Base-by-base conservation (phyloP, 306 rosid genomes). In the Luffa aegyptiaca region DNA sequence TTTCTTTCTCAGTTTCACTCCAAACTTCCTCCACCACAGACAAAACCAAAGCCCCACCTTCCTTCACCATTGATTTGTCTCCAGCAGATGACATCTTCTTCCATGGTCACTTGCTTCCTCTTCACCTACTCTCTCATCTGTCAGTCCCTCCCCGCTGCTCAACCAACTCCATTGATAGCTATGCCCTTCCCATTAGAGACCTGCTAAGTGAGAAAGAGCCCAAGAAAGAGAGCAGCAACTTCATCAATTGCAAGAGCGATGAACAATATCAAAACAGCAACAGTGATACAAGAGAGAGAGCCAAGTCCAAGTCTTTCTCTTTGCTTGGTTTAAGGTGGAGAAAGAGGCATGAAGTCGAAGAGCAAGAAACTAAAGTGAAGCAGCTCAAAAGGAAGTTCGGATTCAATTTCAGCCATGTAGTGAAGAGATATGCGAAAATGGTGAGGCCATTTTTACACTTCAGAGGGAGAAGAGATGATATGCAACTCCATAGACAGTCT, bases 71-170 rank as follows among this genome's bases (percentile, higher is more conserved):
- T 49, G 98, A 94, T 84, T 85, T 94, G 80, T 86, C 98, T 52
- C 98, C 98, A 0, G 98, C 98, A 5, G 98, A 94, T 46, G 98
- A 94, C 84, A 94, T 94, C 74, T 94, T 94, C 93, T 94, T 92
- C 90, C 98, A 91, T n/a, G 98, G 98, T 31, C 98, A 92, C 82
- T 82, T 94, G 83, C 97, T 94, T 51, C 98, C 98, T 37, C 91
- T 94, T 20, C 98, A 92, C 65, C 91, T 91, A 78, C 88, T 94
- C 63, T 88, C 98, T 59, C 98, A 94, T 81, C 90, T 90, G 52
- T 89, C 96, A 26, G 87, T 87, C 21, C 88, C 98, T 8, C 93
- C 97, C 39, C 93, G 93, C 80, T 88, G 91, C 44, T 94, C 98
- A 52, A 90, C 90, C 75, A 86, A 88, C 74, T 91, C 93, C 59